phyloP scores from a whole-genome alignment of 108 stramenopile genomes.

The Hondaea fermentalgiana region DNA sequence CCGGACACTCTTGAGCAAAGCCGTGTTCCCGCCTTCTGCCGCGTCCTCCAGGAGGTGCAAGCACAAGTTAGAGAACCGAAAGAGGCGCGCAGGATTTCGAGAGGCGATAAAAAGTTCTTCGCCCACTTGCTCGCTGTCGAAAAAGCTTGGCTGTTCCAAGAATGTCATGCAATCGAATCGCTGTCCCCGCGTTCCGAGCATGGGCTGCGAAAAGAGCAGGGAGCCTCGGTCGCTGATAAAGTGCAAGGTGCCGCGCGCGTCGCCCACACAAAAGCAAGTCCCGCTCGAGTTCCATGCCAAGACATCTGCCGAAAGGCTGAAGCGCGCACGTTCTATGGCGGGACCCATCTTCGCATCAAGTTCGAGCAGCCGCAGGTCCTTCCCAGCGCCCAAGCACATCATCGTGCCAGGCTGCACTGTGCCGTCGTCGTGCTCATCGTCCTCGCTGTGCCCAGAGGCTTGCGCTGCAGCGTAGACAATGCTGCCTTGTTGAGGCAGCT shows the following conservation, averaged over 20 bases:
- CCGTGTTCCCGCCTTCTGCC: not conserved
- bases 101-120: not conserved
- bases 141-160: conserved; percentile 4
- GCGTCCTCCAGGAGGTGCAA: not conserved
- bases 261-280: not conserved
- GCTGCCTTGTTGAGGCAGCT: no score
- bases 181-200: not conserved
- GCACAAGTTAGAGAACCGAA: not conserved
- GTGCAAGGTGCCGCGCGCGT: not conserved
- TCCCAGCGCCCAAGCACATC: not conserved
- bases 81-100: not conserved
- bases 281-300: conserved; percentile 14
- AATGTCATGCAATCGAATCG: conserved; percentile 1
- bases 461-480: no score
- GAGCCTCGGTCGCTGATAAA: not conserved
- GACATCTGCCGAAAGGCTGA: not conserved
- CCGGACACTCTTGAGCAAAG: not conserved
- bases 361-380: not conserved
- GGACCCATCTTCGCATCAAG: not conserved
- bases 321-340: not conserved
- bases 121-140: conserved; percentile 6
- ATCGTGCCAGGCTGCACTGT: not conserved
- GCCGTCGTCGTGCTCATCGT: not conserved
- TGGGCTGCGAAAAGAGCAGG: not conserved
- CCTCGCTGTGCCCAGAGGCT: no score